A percentile compares a stretch with the other conserved stretches of the same genome.
These are phyloP conservation scores for Atalantia buxifolia DNA, from an alignment of 345 rosid species.

Conservation along the genomic window DNA sequence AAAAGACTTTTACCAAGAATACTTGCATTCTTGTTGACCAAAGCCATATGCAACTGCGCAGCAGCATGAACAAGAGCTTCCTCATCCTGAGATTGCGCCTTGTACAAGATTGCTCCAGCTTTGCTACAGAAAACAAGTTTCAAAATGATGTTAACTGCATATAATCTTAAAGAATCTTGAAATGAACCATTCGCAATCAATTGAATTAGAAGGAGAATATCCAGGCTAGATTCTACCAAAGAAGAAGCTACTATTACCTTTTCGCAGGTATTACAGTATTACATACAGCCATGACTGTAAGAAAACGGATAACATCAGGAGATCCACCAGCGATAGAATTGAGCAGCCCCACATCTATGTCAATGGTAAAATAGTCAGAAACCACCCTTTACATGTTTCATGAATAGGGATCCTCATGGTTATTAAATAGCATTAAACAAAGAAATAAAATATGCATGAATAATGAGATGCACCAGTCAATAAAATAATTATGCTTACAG, in stretches of 20 bases:
- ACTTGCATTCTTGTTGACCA: conserved; percentile 64
- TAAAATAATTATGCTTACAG: not conserved
- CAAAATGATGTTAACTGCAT: not conserved
- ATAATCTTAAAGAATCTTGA: not conserved
- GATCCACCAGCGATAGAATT: conserved; percentile 74
- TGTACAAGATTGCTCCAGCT: conserved; percentile 70
- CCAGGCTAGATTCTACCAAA: conserved; percentile 8
- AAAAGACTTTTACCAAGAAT: conserved; percentile 55
- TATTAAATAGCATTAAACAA: not conserved
- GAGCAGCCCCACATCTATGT: conserved; percentile 62
- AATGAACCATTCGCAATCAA: not conserved
- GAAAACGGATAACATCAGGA: conserved; percentile 76
- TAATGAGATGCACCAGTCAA: not conserved
- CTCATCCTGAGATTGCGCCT: conserved; percentile 99
- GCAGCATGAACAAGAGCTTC: conserved; percentile 98
- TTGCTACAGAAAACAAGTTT: conserved; percentile 47
- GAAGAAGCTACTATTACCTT: conserved; percentile 45
- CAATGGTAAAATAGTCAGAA: conserved; percentile 14
- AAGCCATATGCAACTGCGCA: conserved; percentile 78
- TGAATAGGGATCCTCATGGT: not conserved
- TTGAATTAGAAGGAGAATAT: not conserved
- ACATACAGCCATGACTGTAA: conserved; percentile 91
- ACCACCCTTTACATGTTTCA: not conserved
- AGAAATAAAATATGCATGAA: not conserved
- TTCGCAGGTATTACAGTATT: conserved; percentile 87